Base-by-base conservation (phyloP, 805 yeast genomes). In the Pichia sporocuriosa region DNA sequence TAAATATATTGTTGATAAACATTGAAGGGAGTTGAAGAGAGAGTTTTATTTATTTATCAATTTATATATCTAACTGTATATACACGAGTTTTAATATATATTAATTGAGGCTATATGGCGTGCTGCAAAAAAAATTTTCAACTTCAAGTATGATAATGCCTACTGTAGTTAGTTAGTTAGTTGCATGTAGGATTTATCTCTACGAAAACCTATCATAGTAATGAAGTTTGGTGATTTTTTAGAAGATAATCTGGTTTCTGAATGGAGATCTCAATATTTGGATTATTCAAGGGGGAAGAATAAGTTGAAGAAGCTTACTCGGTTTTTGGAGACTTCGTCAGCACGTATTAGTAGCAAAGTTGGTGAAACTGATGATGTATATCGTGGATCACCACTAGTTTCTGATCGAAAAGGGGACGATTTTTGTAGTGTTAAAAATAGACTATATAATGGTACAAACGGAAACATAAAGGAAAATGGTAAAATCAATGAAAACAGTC, bases 251-350 rank as follows among this genome's bases (percentile, higher is more conserved):
- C 66, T 79, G 29, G 83, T 84, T 39, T 95, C 96, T 4, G 95
- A 84, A 55, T 89, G 97, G 97, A 79, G 77, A 54, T 82, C 79
- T 36, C 80, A 81, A 54, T 89, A 89, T 57, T 68, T 90, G 26
- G 84, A 85, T 53, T 82, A 82, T 55, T 75, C 76, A 48, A 56
- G 61, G 36, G 70, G 75, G n/a, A 69, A 67, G 50, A 62, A 61
- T 43, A 52, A 63, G 41, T 49, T 70, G 32, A 64, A 56, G 30
- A 54, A 53, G 29, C 44, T 58, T 2, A 26, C 34, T 15, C 25
- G 25, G 6, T 36, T 47, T 33, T 25, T 47, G 6, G 35, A 32
- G 10, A 42, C 42, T 12, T 42, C 42, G 4, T 20, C 37, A 17
- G 45, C 28, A 12, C 37, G 45, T 19, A 35, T 16, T 4, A 27